Percentiles rank a stretch among this genome's conserved stretches.
phyloP scores from a whole-genome alignment of 177 flowering plant species.

The Vitis hybrid region DNA sequence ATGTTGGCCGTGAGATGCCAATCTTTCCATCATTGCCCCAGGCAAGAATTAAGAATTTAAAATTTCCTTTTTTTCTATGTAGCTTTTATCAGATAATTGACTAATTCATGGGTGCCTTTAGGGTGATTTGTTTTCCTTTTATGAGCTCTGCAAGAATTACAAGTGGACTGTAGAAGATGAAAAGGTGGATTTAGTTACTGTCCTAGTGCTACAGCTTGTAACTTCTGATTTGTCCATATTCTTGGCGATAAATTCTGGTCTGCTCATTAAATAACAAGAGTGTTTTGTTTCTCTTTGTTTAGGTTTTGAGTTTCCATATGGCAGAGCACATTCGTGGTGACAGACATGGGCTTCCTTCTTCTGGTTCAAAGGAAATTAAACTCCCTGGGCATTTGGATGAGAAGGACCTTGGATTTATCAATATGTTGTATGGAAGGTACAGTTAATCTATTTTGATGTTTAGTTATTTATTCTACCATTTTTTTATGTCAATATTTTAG shows the following conservation, averaged over 20 bases:
- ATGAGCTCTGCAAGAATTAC: conserved; percentile 79
- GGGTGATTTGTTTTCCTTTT: conserved; percentile 90
- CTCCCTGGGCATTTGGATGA: conserved; percentile 22
- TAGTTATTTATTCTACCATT: too few relatives aligned
- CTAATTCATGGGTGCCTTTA: conserved; percentile 23
- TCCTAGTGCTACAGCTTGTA: not conserved
- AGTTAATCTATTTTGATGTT: not conserved
- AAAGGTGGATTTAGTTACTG: conserved; percentile 34
- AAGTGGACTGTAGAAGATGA: conserved; percentile 81
- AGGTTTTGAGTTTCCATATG: conserved; percentile 61
- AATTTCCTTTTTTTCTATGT: not conserved
- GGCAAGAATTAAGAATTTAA: conserved; percentile 35
- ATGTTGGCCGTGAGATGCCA: conserved; percentile 74
- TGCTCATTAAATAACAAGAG: not conserved
- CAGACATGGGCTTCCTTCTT: conserved; percentile 12
- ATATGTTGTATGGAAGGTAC: conserved; percentile 65
- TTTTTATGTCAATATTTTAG: too few relatives aligned
- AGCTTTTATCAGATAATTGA: conserved; percentile 1
- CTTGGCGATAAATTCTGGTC: too few relatives aligned
- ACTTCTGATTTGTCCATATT: not conserved
- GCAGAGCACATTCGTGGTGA: conserved; percentile 16
- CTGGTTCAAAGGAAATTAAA: conserved; percentile 18
- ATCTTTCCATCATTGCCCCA: conserved; percentile 62
- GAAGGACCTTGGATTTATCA: conserved; percentile 44
- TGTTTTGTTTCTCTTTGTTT: conserved; percentile 9